Percentiles rank a stretch among this genome's conserved stretches.
Conservation (phyloP, 306 rosid species). For the Argentina anserina region DNA sequence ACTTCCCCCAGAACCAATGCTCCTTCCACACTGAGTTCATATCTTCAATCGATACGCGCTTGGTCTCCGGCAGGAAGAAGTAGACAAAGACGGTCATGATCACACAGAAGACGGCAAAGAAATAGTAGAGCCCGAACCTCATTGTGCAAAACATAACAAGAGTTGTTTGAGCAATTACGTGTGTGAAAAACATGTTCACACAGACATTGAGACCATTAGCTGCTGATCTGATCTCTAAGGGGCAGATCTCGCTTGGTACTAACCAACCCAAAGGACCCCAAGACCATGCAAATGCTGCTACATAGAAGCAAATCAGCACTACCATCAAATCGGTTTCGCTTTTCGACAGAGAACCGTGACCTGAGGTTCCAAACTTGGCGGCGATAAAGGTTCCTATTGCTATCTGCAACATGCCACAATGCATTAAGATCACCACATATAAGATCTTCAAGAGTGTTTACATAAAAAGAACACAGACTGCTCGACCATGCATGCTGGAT, state of each 20-base stretch:
- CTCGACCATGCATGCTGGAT: not conserved
- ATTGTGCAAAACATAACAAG: constrained; percentile 51
- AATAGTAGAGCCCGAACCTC: constrained; percentile 53
- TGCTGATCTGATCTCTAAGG: constrained; percentile 54
- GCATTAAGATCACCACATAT: not conserved
- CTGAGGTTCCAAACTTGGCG: constrained; percentile 30
- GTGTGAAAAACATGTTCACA: constrained; percentile 54
- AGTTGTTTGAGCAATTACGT: constrained; percentile 41
- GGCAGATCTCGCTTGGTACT: constrained; percentile 55
- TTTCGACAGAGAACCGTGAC: constrained; percentile 37
- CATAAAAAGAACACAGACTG: not conserved
- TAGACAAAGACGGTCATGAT: constrained; percentile 42
- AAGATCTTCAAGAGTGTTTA: not conserved
- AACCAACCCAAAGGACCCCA: constrained; percentile 75
- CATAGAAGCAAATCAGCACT: constrained; percentile 48
- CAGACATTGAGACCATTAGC: constrained; percentile 53
- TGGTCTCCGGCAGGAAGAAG: constrained; percentile 53
- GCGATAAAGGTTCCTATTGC: constrained; percentile 34
- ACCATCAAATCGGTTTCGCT: constrained; percentile 25
- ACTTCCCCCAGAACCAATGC: constrained; percentile 57
- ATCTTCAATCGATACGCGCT: constrained; percentile 47
- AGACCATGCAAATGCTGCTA: constrained; percentile 72
- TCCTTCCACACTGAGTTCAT: constrained; percentile 44
- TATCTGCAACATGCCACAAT: constrained; percentile 3
- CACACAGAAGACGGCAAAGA: constrained; percentile 40